Evolutionary conservation across 2,329 filamentous ascomycete species (phyloP).

Genomic region (Colletotrichum lini): DNA sequence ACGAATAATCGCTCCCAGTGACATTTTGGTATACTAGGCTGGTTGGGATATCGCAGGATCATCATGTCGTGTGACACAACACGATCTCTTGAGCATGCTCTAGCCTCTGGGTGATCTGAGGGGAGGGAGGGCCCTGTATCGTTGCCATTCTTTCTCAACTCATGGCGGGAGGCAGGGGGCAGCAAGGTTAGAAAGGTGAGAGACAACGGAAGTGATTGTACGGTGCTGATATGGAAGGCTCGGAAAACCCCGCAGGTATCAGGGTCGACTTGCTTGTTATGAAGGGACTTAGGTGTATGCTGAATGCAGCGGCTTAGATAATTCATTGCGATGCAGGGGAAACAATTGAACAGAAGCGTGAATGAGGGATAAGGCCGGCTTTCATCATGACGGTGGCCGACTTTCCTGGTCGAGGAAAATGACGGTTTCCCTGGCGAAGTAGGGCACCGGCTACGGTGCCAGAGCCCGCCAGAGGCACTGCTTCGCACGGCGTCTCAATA

Average conservation of each 20-base stretch:
- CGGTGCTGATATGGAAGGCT: not conserved
- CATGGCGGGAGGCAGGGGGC: not conserved
- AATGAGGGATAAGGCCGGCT: not conserved
- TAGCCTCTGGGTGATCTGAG: not conserved
- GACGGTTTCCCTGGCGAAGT: not conserved
- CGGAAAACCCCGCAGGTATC: not conserved
- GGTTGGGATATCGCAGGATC: not conserved
- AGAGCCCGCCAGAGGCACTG: not conserved
- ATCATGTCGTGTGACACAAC: constrained; percentile 7
- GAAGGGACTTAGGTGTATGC: too few relatives aligned
- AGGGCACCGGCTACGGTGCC: not conserved
- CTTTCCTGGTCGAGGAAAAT: too few relatives aligned
- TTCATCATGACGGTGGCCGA: not conserved
- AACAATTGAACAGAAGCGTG: too few relatives aligned
- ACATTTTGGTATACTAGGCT: not conserved
- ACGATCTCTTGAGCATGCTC: not conserved
- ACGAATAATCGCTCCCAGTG: not conserved
- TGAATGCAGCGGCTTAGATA: not conserved
- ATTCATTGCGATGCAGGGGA: not conserved
- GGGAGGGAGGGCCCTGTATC: too few relatives aligned
- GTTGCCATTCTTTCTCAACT: not conserved
- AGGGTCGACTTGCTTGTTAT: not conserved
- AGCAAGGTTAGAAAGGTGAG: not conserved
- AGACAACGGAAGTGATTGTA: not conserved
- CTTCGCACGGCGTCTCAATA: not conserved